A percentile compares a stretch with the other conserved stretches of the same genome.
Conservation (phyloP, 345 rosid genomes). For the Chamaenerion angustifolium region DNA sequence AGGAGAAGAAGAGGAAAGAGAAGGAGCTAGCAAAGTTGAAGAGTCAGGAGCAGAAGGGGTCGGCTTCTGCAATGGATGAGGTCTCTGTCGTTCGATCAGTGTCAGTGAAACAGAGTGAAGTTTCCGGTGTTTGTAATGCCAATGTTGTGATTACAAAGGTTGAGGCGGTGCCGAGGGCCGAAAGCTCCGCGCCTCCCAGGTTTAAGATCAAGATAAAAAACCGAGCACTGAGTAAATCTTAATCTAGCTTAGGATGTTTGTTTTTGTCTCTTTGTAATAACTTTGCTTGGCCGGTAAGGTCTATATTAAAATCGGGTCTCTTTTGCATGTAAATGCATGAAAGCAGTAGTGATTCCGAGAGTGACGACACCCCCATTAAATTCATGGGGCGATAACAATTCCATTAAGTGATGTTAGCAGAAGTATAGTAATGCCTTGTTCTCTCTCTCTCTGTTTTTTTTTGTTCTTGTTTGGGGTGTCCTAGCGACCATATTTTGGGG, state of each 20-base stretch:
- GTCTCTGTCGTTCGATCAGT: conserved; percentile 12
- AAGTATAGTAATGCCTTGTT: no score
- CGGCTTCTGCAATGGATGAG: neutral
- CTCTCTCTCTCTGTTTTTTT: no score
- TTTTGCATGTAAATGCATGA: no score
- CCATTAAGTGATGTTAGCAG: no score
- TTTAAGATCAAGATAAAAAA: conserved; percentile 61
- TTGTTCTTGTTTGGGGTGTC: no score
- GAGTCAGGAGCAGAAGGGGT: no score
- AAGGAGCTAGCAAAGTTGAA: conserved; percentile 58
- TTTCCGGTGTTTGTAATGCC: conserved; percentile 11
- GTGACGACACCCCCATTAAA: no score
- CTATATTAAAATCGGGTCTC: no score
- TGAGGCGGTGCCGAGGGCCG: conserved; percentile 37
- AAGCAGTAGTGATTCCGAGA: no score
- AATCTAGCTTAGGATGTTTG: neutral
- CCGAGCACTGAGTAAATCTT: conserved; percentile 31
- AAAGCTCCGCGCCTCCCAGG: conserved; percentile 35
- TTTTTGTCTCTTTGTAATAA: neutral
- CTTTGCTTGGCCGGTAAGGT: neutral
- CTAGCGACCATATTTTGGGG: no score
- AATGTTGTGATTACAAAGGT: conserved; percentile 14
- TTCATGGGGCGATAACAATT: no score
- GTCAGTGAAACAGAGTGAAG: conserved; percentile 28
- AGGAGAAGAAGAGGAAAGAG: conserved; percentile 72